Conservation (phyloP, 257 asterid genomes). For the Ehretia macrophylla region DNA sequence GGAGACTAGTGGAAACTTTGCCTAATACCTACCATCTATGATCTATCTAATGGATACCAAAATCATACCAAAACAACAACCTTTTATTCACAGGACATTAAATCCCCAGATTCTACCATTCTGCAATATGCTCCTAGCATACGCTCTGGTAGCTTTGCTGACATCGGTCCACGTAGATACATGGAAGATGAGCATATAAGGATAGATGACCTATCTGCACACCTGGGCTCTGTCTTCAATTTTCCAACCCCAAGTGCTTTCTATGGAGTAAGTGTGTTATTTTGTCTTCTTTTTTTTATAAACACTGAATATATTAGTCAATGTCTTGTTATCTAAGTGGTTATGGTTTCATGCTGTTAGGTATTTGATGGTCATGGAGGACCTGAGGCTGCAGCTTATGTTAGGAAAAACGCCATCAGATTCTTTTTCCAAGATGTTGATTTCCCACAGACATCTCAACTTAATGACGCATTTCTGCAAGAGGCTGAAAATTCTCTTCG, state of each 20-base stretch:
- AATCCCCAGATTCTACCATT: constrained; percentile 36
- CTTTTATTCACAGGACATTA: constrained; percentile 34
- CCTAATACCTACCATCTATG: no score
- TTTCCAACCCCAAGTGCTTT: constrained; percentile 70
- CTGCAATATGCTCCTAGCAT: constrained; percentile 46
- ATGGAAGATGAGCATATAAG: constrained; percentile 88
- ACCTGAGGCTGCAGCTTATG: constrained; percentile 81
- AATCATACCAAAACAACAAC: no score
- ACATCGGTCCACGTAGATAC: constrained; percentile 66
- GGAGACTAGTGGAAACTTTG: background rate
- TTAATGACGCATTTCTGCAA: constrained; percentile 32
- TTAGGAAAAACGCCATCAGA: constrained; percentile 46
- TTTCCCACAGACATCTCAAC: constrained; percentile 45
- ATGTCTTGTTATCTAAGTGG: constrained; percentile 5
- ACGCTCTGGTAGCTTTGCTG: constrained; percentile 75
- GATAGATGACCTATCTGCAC: constrained; percentile 64
- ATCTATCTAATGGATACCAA: no score
- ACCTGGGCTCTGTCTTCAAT: constrained; percentile 49
- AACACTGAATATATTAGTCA: background rate
- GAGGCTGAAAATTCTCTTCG: constrained; percentile 37
- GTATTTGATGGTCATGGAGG: constrained; percentile 93
- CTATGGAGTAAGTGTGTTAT: constrained; percentile 52
- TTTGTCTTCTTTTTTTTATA: background rate
- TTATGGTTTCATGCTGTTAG: constrained; percentile 17
- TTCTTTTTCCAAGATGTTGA: constrained; percentile 56